phyloP scores from a whole-genome alignment of 129 eudicot genomes.

The Centaurea solstitialis region DNA sequence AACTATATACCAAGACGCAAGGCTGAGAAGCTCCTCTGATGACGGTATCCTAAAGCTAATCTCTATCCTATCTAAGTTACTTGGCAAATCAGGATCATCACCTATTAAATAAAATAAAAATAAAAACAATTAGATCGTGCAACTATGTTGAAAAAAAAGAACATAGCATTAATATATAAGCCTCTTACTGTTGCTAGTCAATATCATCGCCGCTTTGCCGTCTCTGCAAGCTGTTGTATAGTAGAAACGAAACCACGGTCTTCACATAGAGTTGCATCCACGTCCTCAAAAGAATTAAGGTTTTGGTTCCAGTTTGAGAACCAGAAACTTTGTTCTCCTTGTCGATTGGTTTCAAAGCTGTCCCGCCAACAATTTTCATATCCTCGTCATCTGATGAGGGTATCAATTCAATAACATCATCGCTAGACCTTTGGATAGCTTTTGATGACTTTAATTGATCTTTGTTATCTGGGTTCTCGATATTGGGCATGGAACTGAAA shows the following conservation, averaged over 20 bases:
- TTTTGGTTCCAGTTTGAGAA: constrained; percentile 58
- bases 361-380: constrained; percentile 27
- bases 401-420: constrained; percentile 51
- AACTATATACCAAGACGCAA: constrained; percentile 56
- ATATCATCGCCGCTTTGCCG: constrained; percentile 94
- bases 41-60: constrained; percentile 67
- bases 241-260: constrained; percentile 88
- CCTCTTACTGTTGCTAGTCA: constrained; percentile 89
- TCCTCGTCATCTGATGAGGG: constrained; percentile 57
- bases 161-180: constrained; percentile 17
- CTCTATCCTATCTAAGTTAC: constrained; percentile 72
- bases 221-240: constrained; percentile 88
- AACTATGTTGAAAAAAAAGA: neutral
- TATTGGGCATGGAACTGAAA: constrained; percentile 65
- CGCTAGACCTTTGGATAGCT: constrained; percentile 30
- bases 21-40: constrained; percentile 60
- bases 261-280: constrained; percentile 77
- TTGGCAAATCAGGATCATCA: constrained; percentile 73
- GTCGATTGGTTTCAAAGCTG: constrained; percentile 15
- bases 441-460: constrained; percentile 39
- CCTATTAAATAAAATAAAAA: constrained; percentile 37
- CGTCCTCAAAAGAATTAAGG: constrained; percentile 93
- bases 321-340: constrained; percentile 28
- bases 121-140: neutral
- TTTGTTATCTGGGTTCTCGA: constrained; percentile 39